Percentiles rank a stretch among this genome's conserved stretches.
These are phyloP conservation scores for Ustilago curta DNA, from an alignment of 1,284 basidiomycete species.

Conservation along the genomic window DNA sequence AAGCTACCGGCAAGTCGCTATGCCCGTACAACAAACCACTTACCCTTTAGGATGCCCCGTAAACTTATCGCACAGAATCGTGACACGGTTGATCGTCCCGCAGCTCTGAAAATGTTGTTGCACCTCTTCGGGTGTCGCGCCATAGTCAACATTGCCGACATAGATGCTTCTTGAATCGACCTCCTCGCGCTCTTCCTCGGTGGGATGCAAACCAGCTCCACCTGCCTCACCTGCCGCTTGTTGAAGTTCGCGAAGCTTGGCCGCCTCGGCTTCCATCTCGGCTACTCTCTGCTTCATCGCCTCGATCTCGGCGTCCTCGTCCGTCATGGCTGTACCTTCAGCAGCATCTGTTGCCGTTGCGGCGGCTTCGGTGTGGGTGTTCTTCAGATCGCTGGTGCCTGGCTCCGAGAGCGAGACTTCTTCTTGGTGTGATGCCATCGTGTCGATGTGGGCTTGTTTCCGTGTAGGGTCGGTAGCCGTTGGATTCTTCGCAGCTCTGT, in stretches of 20 bases:
- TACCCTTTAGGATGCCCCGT: conserved; percentile 99
- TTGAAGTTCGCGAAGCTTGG: conserved; percentile 88
- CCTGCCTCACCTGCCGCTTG: conserved; percentile 78
- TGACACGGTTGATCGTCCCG: conserved; percentile 98
- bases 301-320: conserved; percentile 71
- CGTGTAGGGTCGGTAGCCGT: neutral
- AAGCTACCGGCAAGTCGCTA: neutral
- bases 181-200: conserved; percentile 72
- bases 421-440: conserved; percentile 45
- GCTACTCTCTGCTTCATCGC: conserved; percentile 82
- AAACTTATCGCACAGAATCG: conserved; percentile 99
- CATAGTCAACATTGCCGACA: conserved; percentile 98
- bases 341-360: conserved; percentile 11
- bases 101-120: conserved; percentile 97
- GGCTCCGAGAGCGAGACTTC: conserved; percentile 50
- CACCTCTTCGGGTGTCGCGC: conserved; percentile 96
- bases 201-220: conserved; percentile 39
- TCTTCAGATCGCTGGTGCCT: conserved; percentile 31
- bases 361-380: conserved; percentile 4
- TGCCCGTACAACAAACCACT: conserved; percentile 59
- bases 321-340: conserved; percentile 37
- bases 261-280: conserved; percentile 91
- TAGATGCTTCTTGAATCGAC: conserved; percentile 92
- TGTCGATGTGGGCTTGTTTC: neutral
- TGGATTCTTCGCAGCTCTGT: neutral